Base-by-base conservation (phyloP, 805 yeast genomes). In the Lachancea thermotolerans region DNA sequence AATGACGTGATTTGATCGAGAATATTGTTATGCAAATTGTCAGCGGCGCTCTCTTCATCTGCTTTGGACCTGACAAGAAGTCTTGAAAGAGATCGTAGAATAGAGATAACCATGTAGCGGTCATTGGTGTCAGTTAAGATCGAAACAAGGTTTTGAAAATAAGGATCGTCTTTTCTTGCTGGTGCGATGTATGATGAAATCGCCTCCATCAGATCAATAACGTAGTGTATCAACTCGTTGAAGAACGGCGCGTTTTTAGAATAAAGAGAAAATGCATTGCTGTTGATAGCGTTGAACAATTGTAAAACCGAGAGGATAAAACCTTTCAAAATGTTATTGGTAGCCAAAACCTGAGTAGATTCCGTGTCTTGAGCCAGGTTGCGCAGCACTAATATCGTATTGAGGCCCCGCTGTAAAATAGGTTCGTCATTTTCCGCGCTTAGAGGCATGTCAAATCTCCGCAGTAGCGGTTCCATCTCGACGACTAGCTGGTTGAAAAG, bases 321-420 rank as follows among this genome's bases (percentile, higher is more conserved):
- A 38, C 65, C 67, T 48, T 76, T 74, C 37, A 85, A 71, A 15
- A 64, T 58, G 16, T 67, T 64, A 46, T 74, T 68, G 54, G 75
- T 70, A 1, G 91, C 84, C 49, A 93, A 67, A 57, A 82, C 72
- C 59, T 85, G 88, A 35, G 95, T 93, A 56, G 87, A 85, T 37
- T 76, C 83, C 10, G 85, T 75, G 60, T 89, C 96, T 59, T 91
- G 95, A 2, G 86, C 77, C 38, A 86, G 67, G 63, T 93, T 93
- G 58, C 98, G 74, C 46, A 93, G 68, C 15, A 85, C 77, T 36
- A 93, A 48, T 17, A 65, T 37, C 69, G 54, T 74, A 57, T 41
- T 74, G 56, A 57, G 49, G 18, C 67, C 65, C 27, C 54, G 57
- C 48, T 63, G 66, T 42, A 62, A 42, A 18, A 31, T 29, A 8